Base-by-base conservation (phyloP, 1,284 basidiomycete genomes). In the Melampsora americana region DNA sequence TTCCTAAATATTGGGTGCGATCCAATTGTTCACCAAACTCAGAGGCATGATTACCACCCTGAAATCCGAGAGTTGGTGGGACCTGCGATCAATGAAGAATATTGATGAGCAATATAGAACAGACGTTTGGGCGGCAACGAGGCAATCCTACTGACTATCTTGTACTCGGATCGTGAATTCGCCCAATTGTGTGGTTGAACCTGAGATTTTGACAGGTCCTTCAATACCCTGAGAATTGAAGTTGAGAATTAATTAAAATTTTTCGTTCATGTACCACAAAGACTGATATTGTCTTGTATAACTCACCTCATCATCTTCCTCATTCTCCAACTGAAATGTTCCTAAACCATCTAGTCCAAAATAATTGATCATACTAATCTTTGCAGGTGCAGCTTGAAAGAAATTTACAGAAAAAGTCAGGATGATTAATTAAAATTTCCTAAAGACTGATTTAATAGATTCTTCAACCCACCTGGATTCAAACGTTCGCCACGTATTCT, bases 261-360 rank as follows among this genome's bases (percentile, higher is more conserved):
- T 23, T 1, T n/a, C 14, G 5, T 56, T n/a, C 9, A 20, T 56
- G 7, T 20, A n/a, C 50, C 35, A 5, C 3, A 42, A n/a, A n/a
- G 46, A 48, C 46, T 48, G 11, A 50, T 18, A 71, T 61, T 28
- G 28, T 30, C 20, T 28, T 26, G 16, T 9, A 30, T 32, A 23
- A 75, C 79, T 64, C 79, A 92, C 92, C 82, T 90, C 87, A 68
- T 90, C 88, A 67, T 89, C 85, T 79, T 90, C 89, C 42, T 89
- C 88, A 0, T 87, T 90, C 67, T 92, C 89, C 85, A 95, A 86
- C 76, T 91, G 88, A 35, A 95, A 79, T 0, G 87, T 88, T n/a
- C 92, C 92, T 2, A 93, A 84, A 0, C 92, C 92, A 80, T 95
- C 93, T 48, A 95, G 83, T 0, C 92, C 93, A 79, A 90, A 84